These are phyloP conservation scores for Schwanniomyces yamadae DNA, from an alignment of 805 yeast genomes.

Conservation along the genomic window DNA sequence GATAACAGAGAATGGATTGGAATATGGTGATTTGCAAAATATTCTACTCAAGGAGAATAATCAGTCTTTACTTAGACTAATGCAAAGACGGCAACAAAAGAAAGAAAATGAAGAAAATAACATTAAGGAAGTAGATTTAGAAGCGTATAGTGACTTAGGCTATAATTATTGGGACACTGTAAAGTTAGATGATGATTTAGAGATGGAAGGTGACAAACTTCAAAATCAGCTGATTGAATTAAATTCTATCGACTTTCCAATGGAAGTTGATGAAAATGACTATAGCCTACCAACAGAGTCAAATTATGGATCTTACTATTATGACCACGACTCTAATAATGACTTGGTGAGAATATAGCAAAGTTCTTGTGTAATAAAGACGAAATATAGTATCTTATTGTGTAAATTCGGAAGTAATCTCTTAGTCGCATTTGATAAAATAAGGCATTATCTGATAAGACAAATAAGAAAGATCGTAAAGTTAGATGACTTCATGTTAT, in stretches of 20 bases:
- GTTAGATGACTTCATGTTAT: no score
- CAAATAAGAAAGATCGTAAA: no score
- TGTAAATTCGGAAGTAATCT: no score
- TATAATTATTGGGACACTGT: conserved; percentile 40
- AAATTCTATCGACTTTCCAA: conserved; percentile 7
- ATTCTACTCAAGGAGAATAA: conserved; percentile 28
- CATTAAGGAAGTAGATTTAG: conserved; percentile 8
- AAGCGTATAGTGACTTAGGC: conserved; percentile 19
- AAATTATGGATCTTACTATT: conserved; percentile 18
- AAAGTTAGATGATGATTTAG: conserved; percentile 23
- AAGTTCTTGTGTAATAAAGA: no score
- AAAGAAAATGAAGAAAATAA: conserved; percentile 1
- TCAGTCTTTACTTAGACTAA: conserved; percentile 17
- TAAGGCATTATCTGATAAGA: no score
- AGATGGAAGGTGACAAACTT: conserved; percentile 16
- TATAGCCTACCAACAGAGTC: conserved; percentile 8
- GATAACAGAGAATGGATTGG: conserved; percentile 18
- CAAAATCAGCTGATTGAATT: conserved; percentile 1
- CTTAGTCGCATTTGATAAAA: no score
- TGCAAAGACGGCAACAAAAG: conserved; percentile 9
- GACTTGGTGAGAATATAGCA: background rate
- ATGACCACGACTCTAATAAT: conserved; percentile 8
- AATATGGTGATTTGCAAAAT: conserved; percentile 19
- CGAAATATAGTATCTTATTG: no score
- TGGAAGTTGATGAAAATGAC: conserved; percentile 4